Conservation (phyloP, 169 alveolate genomes). For the Plasmodium vinckei region DNA sequence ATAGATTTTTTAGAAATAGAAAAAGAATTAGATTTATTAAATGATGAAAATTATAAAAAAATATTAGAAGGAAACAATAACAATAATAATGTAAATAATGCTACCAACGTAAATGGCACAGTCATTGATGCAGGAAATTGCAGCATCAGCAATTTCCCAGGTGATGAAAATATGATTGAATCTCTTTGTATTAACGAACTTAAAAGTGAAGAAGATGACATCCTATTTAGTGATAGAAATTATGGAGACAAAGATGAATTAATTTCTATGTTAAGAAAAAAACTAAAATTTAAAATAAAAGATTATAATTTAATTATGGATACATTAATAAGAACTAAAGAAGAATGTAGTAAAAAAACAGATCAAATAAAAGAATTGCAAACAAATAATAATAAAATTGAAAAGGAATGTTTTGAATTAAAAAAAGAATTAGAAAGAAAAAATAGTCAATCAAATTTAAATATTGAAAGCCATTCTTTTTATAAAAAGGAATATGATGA, state of each 20-base stretch:
- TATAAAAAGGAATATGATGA: slow-evolving; percentile 61
- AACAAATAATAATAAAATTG: slow-evolving; percentile 14
- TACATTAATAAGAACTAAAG: slow-evolving; percentile 38
- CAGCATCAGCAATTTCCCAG: too few relatives aligned
- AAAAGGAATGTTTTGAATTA: slow-evolving; percentile 25
- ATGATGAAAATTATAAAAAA: too few relatives aligned
- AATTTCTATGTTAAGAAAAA: slow-evolving; percentile 40
- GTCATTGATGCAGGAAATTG: not conserved
- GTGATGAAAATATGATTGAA: not conserved
- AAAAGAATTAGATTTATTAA: too few relatives aligned
- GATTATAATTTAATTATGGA: slow-evolving; percentile 71
- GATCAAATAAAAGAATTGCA: slow-evolving; percentile 30
- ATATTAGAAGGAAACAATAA: too few relatives aligned
- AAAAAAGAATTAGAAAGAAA: slow-evolving; percentile 40
- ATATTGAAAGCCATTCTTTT: slow-evolving; percentile 10
- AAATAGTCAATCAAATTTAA: slow-evolving; percentile 3
- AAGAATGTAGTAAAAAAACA: slow-evolving; percentile 29
- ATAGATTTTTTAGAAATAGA: too few relatives aligned
- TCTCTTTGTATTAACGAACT: slow-evolving; percentile 46
- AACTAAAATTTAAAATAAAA: slow-evolving; percentile 23
- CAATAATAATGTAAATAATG: not conserved
- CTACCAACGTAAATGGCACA: not conserved
- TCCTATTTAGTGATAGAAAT: slow-evolving; percentile 22
- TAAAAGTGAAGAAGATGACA: slow-evolving; percentile 28
- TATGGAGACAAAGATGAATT: slow-evolving; percentile 33